Conservation (phyloP, 768 basidiomycete genomes). For the Lanmaoa rubissima region DNA sequence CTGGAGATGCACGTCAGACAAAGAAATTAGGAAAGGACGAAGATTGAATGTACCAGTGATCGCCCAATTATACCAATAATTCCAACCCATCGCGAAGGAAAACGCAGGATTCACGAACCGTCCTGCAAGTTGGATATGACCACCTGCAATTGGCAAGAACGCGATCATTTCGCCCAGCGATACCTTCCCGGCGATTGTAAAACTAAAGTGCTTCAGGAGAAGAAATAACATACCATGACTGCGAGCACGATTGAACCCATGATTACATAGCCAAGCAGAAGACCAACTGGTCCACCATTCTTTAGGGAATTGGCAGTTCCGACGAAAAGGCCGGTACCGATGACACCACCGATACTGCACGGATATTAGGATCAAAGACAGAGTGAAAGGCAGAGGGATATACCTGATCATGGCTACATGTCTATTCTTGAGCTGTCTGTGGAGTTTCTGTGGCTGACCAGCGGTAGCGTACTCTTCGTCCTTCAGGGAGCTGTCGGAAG, state of each 20-base stretch:
- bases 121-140: constrained; percentile 77
- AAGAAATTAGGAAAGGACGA: neutral
- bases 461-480: constrained; percentile 21
- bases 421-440: constrained; percentile 69
- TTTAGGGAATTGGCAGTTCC: constrained; percentile 53
- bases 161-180: constrained; percentile 63
- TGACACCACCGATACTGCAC: constrained; percentile 58
- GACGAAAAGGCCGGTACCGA: constrained; percentile 62
- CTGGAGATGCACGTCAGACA: constrained; percentile 9
- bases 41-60: constrained; percentile 18
- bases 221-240: constrained; percentile 55
- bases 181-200: constrained; percentile 37
- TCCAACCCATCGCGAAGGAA: constrained; percentile 56
- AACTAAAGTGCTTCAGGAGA: neutral
- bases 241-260: constrained; percentile 69
- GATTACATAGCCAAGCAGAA: constrained; percentile 65
- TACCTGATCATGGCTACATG: constrained; percentile 84
- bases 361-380: neutral
- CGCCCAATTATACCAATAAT: constrained; percentile 46
- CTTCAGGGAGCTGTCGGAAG: constrained; percentile 16
- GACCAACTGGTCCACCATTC: constrained; percentile 69
- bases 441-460: constrained; percentile 29
- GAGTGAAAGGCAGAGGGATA: neutral
- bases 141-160: constrained; percentile 75
- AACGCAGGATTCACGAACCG: constrained; percentile 79